Evolutionary conservation across 371 early-diverging fungal genomes (phyloP), one percentile per base, ranked within the genome.

Genomic region (Rhizopus delemar): DNA sequence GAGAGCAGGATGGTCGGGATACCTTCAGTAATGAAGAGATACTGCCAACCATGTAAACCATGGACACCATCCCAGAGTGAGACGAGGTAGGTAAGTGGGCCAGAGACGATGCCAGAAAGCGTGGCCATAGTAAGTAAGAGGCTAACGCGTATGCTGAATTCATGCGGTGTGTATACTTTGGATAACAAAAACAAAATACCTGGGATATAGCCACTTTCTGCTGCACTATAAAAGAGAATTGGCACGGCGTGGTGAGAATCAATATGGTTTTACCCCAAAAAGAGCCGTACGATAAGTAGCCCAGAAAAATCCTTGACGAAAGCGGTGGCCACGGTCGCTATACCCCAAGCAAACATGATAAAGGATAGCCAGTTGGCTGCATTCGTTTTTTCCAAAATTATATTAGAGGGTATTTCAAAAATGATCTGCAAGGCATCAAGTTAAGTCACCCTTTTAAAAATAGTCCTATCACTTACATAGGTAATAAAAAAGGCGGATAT

Each of bases 331-430:
- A 71, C 31, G 13, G 75, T 74, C 5, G 69, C 54, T 7, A 65
- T 50, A 13, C 79, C 79, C 79, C 79, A 78, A 16, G 69, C 50
- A n/a, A 72, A 48, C 79, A 78, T 78, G 12, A 75, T 70, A 3
- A 68, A 65, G 6, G 76, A 74, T 35, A 78, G 53, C 79, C 79
- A 78, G n/a, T 69, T 48, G 11, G 60, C 60, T 3, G 74, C 68
- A 43, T 68, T 70, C 16, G 68, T 69, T 8, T 57, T 66, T 38
- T 75, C 74, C 7, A 78, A 46, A 4, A 78, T 62, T 5, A 71
- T 46, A 53, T 78, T 78, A 15, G 75, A 73, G 6, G 79, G 79
- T 31, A 78, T 65, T 60, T 78, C 79, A 41, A 71, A 78, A 0
- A 78, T 29, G 43, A 78, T 75, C 78, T 78, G 57, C 6, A 22